Base-by-base conservation (phyloP, 2,329 filamentous ascomycete genomes). In the Colletotrichum liriopes region DNA sequence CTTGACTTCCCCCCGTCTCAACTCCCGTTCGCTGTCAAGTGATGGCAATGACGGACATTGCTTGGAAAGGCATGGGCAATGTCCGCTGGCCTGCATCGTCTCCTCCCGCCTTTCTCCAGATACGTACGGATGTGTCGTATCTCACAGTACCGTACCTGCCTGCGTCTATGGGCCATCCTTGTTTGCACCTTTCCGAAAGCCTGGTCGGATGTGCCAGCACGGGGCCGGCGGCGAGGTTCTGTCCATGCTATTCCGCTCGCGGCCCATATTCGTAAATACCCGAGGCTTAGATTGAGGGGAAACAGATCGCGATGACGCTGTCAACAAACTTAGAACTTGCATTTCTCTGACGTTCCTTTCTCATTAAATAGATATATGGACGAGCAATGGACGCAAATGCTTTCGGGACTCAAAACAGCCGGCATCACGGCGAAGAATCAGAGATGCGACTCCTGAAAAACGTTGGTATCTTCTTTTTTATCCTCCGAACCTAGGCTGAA, bases 391-490 rank as follows among this genome's bases (percentile, higher is more conserved):
- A 14, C 55, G 41, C 2, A 6, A 20, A 11, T 11, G 7, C 14
- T 39, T 41, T 23, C 35, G 5, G n/a, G 14, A 23, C 32, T 58
- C 14, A 9, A 41, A 51, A 26, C 18, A 32, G 45, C 45, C 45
- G 23, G 18, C 14, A 62, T 32, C n/a, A 49, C 9, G 29, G 35
- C 16, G 32, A 51, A 29, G n/a, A 16, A 20, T 41, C 35, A 37
- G n/a, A 5, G 32, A 63, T 51, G 23, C 45, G 45, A 14, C 35
- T 39, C 20, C 16, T 63, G 5, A 35, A 51, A 8, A 59, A 39
- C 14, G 18, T n/a, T 70, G 67, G 67, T 70, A 70, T 67, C 67
- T 70, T 66, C 35, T 68, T 54, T 56, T 39, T 37, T 66, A 12
- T 55, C 29, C 56, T 64, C 47, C 14, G 12, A 39, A 35, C 18